These are phyloP conservation scores for Durio zibethinus DNA, from an alignment of 345 rosid species.

Conservation along the genomic window DNA sequence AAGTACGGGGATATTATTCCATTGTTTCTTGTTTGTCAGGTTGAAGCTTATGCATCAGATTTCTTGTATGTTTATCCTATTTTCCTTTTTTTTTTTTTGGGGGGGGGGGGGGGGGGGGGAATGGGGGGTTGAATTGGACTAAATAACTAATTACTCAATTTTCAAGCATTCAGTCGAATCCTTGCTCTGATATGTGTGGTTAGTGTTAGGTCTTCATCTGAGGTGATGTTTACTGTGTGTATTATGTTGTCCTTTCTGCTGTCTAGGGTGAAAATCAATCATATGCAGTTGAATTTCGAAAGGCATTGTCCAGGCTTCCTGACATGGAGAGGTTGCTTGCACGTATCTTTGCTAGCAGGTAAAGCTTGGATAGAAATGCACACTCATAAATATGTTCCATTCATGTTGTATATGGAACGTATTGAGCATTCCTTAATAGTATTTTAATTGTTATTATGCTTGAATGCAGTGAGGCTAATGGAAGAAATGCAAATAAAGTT, in stretches of 20 bases:
- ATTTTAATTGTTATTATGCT: conserved; percentile 10
- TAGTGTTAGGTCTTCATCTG: background rate
- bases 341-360: conserved; percentile 77
- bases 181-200: background rate
- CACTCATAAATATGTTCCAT: conserved; percentile 10
- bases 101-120: no score
- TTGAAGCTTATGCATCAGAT: no score
- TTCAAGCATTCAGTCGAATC: background rate
- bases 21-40: no score
- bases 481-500: conserved; percentile 87
- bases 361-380: conserved; percentile 22
- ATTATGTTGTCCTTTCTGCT: conserved; percentile 21
- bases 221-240: background rate
- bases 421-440: conserved; percentile 5
- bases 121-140: background rate
- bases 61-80: no score
- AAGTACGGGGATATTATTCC: no score
- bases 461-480: conserved; percentile 72
- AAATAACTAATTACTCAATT: background rate
- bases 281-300: conserved; percentile 66
- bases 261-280: conserved; percentile 68
- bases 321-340: conserved; percentile 96
- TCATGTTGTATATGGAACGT: conserved; percentile 2
- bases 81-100: no score
- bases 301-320: conserved; percentile 70